Evolutionary conservation across 1,284 basidiomycete genomes (phyloP), one percentile per base, ranked within the genome.

Genomic region (Ceratobasidium sp.): DNA sequence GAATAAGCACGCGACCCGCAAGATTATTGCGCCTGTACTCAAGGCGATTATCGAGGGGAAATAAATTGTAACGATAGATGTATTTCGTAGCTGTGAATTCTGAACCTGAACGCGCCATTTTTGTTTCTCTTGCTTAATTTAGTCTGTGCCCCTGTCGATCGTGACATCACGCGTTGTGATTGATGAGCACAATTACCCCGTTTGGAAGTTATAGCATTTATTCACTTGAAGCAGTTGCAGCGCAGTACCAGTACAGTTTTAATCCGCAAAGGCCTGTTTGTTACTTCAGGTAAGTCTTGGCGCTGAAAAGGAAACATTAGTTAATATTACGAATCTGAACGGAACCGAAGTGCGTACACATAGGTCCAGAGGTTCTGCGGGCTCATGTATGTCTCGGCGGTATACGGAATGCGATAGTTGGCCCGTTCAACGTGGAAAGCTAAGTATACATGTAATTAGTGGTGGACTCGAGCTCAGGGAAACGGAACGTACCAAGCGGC

Each of bases 21-120:
- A 97, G 76, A 84, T 84, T 71, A 87, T 89, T 3, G 93, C 93
- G 25, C 94, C 95, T 3, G 75, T 93, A 29, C 76, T 95, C 70
- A 89, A 86, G 76, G 68, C 35, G 0, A 79, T 84, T 34, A 75
- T 83, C 22, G 74, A 75, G 40, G 71, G 45, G 1, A 50, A 38
- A 7, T 67, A 49, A 45, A 20, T 22, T 35, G 13, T n/a, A n/a
- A n/a, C n/a, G n/a, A n/a, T n/a, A n/a, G n/a, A n/a, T n/a, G n/a
- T n/a, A n/a, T n/a, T n/a, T n/a, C n/a, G n/a, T n/a, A n/a, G n/a
- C n/a, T n/a, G n/a, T n/a, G n/a, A n/a, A n/a, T n/a, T n/a, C n/a
- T n/a, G n/a, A n/a, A n/a, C n/a, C n/a, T n/a, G n/a, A n/a, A n/a
- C n/a, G n/a, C n/a, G n/a, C n/a, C n/a, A n/a, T n/a, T n/a, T n/a